Evolutionary conservation across 1,284 basidiomycete genomes (phyloP).

Genomic region (Rhodotorula sp.): DNA sequence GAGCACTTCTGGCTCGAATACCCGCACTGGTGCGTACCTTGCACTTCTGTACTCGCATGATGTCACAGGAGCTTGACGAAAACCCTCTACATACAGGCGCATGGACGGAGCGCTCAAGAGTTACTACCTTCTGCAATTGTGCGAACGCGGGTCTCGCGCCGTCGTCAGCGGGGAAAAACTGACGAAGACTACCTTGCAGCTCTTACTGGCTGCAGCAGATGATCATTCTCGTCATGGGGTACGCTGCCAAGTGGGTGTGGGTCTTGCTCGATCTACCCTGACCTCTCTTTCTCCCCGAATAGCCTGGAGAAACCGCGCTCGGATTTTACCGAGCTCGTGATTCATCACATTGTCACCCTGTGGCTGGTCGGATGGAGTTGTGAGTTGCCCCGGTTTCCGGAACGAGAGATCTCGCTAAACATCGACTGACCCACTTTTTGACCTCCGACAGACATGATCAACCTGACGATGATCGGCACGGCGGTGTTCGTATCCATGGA

Average conservation of each 20-base stretch:
- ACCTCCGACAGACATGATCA: constrained; percentile 36
- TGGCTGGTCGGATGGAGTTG: constrained; percentile 96
- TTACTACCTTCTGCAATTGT: constrained; percentile 72
- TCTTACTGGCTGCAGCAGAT: constrained; percentile 95
- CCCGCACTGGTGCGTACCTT: constrained; percentile 61
- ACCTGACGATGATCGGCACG: constrained; percentile 79
- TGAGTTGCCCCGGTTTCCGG: neutral
- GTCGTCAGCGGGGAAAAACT: too few relatives aligned
- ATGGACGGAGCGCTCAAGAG: constrained; percentile 82
- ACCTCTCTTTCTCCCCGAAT: neutral
- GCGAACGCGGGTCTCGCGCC: neutral
- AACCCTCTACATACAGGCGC: constrained; percentile 52
- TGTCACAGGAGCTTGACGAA: constrained; percentile 35
- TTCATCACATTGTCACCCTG: constrained; percentile 80
- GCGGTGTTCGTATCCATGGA: constrained; percentile 97
- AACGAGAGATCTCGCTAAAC: neutral
- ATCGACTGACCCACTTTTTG: neutral
- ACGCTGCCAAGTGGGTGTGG: neutral
- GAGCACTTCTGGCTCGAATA: constrained; percentile 81
- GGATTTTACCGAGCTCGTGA: constrained; percentile 53
- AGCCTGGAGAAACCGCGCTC: constrained; percentile 51
- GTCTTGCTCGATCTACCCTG: neutral
- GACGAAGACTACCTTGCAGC: constrained; percentile 57
- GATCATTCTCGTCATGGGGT: constrained; percentile 69
- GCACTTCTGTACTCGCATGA: constrained; percentile 6